Evolutionary conservation across 208 protist species (phyloP).

Genomic region (Tritrichomonas foetus): DNA sequence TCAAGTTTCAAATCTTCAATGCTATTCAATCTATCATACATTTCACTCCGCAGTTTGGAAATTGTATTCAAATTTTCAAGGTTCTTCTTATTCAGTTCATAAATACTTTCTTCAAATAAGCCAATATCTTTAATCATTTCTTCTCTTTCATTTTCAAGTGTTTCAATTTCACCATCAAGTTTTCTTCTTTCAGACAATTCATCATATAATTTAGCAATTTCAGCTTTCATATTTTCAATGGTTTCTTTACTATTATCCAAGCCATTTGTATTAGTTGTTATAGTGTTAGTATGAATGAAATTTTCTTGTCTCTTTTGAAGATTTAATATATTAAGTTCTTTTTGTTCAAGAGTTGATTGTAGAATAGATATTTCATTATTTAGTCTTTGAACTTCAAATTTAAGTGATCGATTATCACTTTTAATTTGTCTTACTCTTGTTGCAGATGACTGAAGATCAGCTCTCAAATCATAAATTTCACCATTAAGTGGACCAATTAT

Average conservation of each 20-base stretch:
- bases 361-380: neutral
- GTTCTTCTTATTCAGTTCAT: neutral
- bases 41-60: no score
- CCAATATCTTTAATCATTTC: neutral
- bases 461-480: neutral
- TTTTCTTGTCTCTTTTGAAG: no score
- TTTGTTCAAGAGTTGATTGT: neutral
- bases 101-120: neutral
- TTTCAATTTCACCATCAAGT: neutral
- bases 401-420: neutral
- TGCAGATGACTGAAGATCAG: neutral
- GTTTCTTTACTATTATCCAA: neutral
- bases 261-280: neutral
- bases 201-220: neutral
- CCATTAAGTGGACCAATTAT: neutral
- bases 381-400: neutral
- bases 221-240: neutral
- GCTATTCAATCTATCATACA: no score
- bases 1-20: no score
- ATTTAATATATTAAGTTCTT: neutral
- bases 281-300: no score
- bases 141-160: neutral
- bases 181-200: neutral
- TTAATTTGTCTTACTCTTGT: neutral
- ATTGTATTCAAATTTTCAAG: neutral